A percentile compares a stretch with the other conserved stretches of the same genome.
Conservation (phyloP, 352 stramenopile genomes). For the Globisporangium heterothallicum region DNA sequence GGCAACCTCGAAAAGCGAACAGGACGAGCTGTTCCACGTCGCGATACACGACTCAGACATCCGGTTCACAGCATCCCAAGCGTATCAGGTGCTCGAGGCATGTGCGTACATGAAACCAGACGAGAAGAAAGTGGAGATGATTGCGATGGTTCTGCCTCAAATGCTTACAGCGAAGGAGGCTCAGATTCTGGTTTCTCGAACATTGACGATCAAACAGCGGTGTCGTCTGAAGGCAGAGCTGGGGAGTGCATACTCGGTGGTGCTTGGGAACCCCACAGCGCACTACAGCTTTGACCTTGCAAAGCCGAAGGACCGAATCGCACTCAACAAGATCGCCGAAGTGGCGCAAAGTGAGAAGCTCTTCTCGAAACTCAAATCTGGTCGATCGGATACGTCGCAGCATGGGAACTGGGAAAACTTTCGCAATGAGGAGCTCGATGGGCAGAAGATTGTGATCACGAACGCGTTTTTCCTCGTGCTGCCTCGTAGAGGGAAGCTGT, state of each 20-base stretch:
- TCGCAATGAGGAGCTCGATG: slow-evolving; percentile 85
- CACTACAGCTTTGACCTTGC: slow-evolving; percentile 77
- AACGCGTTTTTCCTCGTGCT: slow-evolving; percentile 77
- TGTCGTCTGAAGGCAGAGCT: slow-evolving; percentile 77
- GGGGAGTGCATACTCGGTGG: slow-evolving; percentile 76
- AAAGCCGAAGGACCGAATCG: slow-evolving; percentile 69
- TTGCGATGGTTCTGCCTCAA: slow-evolving; percentile 71
- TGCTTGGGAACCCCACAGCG: slow-evolving; percentile 81
- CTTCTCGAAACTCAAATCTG: slow-evolving; percentile 53
- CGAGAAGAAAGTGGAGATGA: slow-evolving; percentile 47
- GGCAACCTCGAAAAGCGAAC: slow-evolving; percentile 49
- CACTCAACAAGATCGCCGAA: slow-evolving; percentile 75
- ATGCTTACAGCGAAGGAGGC: slow-evolving; percentile 82
- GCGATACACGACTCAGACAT: slow-evolving; percentile 75
- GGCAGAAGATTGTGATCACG: slow-evolving; percentile 57
- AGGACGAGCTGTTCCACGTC: slow-evolving; percentile 75
- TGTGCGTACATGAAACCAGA: slow-evolving; percentile 59
- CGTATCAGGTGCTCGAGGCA: slow-evolving; percentile 73
- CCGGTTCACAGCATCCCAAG: slow-evolving; percentile 71
- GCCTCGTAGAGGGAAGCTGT: slow-evolving; percentile 63
- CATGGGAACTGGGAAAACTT: slow-evolving; percentile 92
- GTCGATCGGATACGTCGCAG: slow-evolving; percentile 73
- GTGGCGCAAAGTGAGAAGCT: slow-evolving; percentile 80
- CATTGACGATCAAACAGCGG: slow-evolving; percentile 61
- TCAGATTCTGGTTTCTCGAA: slow-evolving; percentile 58